phyloP scores from a whole-genome alignment of 768 basidiomycete species.

The Tylopilus rubrobrunneus region DNA sequence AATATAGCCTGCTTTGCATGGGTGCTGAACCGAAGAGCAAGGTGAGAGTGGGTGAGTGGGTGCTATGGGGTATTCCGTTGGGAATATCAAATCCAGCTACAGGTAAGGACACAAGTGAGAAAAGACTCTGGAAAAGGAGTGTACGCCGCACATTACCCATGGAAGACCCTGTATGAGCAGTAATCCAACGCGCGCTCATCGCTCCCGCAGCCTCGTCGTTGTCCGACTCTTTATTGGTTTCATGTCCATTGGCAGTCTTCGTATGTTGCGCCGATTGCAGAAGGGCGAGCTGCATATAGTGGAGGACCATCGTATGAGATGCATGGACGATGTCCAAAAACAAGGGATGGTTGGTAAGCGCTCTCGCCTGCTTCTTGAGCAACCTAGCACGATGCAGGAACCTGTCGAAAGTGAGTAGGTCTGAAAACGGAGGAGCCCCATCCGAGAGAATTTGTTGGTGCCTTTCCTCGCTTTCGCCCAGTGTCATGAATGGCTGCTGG shows the following conservation, averaged over 20 bases:
- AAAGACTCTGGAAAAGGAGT: background rate
- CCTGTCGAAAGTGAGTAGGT: constrained; percentile 40
- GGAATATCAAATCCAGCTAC: constrained; percentile 35
- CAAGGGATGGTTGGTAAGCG: constrained; percentile 39
- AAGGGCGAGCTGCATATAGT: constrained; percentile 1
- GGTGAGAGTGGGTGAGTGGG: constrained; percentile 24
- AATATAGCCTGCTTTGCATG: constrained; percentile 6
- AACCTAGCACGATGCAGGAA: constrained; percentile 42
- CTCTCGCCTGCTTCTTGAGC: constrained; percentile 34
- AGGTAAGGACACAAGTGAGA: background rate
- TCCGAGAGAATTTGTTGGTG: background rate
- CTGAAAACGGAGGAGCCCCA: constrained; percentile 36
- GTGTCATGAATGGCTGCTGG: constrained; percentile 46
- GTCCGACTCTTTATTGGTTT: background rate
- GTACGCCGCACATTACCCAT: constrained; percentile 27
- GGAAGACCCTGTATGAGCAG: constrained; percentile 16
- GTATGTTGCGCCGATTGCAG: constrained; percentile 23
- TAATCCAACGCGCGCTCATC: background rate
- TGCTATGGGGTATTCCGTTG: constrained; percentile 34
- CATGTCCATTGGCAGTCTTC: background rate
- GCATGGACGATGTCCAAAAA: constrained; percentile 38
- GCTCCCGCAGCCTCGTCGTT: background rate
- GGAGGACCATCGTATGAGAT: constrained; percentile 2
- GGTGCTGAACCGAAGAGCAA: constrained; percentile 14
- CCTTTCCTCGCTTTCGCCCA: constrained; percentile 14